Conservation (phyloP, 768 basidiomycete species). For the Tylopilus intermedius region DNA sequence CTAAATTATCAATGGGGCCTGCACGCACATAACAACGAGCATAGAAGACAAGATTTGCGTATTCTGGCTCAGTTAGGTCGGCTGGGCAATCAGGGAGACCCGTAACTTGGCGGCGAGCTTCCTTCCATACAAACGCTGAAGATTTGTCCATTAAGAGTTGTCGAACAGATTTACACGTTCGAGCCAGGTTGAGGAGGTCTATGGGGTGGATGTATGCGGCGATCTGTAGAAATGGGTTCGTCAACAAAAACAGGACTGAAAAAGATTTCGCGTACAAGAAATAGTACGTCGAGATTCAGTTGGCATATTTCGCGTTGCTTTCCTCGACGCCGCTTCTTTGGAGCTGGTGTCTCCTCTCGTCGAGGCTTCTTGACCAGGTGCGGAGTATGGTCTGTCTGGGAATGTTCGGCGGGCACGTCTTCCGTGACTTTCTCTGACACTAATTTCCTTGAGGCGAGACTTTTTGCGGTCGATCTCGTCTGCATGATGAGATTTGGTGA, state of each 20-base stretch:
- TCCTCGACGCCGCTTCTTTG: not conserved
- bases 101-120: not conserved
- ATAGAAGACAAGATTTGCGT: not conserved
- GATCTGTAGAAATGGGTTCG: not conserved
- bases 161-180: not conserved
- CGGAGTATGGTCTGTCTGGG: no score
- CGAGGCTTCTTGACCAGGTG: not conserved
- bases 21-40: not conserved
- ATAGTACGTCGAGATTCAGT: not conserved
- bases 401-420: not conserved
- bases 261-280: not conserved
- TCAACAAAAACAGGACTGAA: not conserved
- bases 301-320: not conserved
- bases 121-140: not conserved
- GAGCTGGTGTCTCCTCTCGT: not conserved
- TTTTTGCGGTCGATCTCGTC: no score
- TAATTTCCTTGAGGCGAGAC: no score
- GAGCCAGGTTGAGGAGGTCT: not conserved
- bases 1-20: accelerated
- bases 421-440: not conserved
- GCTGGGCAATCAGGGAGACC: not conserved
- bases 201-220: not conserved
- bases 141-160: not conserved
- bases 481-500: no score
- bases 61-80: slow-evolving; percentile 3